Percentiles rank a stretch among this genome's conserved stretches.
These are phyloP conservation scores for Cyberlindnera mycetangii DNA, from an alignment of 805 yeast species.

Conservation along the genomic window DNA sequence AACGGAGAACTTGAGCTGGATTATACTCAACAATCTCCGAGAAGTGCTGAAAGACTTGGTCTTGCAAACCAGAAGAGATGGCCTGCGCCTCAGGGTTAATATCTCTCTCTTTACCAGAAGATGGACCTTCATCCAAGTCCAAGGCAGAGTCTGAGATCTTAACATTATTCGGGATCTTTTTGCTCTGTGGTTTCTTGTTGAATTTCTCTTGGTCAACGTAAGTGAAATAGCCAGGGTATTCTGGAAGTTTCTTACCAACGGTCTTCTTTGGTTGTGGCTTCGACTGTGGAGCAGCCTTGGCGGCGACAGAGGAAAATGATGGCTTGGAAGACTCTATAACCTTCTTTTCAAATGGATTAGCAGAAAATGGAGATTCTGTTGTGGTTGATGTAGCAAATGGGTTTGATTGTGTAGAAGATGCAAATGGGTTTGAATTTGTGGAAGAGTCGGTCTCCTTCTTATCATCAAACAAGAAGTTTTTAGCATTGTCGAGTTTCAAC, in stretches of 20 bases:
- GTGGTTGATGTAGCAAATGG: background rate
- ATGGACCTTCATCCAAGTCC: constrained; percentile 39
- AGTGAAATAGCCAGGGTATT: constrained; percentile 63
- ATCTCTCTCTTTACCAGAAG: constrained; percentile 19
- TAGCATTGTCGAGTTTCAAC: constrained; percentile 40
- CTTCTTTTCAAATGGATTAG: constrained; percentile 7
- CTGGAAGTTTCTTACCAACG: constrained; percentile 36
- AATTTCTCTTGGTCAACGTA: constrained; percentile 72
- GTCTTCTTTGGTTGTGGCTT: constrained; percentile 17
- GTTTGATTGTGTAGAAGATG: background rate
- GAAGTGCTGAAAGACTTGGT: constrained; percentile 75
- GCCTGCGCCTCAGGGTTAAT: constrained; percentile 44
- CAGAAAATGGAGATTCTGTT: background rate
- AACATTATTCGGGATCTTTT: constrained; percentile 46
- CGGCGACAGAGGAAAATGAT: constrained; percentile 34
- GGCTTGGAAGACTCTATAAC: background rate
- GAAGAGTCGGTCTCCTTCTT: constrained; percentile 27
- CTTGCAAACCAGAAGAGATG: constrained; percentile 49
- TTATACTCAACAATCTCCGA: constrained; percentile 73
- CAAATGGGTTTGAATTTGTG: constrained; percentile 16
- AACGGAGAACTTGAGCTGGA: constrained; percentile 83
- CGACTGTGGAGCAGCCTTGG: constrained; percentile 26
- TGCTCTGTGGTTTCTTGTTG: constrained; percentile 40
- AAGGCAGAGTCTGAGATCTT: constrained; percentile 50
- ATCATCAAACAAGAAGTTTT: constrained; percentile 32